Base-by-base conservation (phyloP, 2,329 filamentous ascomycete species). In the Sporothrix pallida region DNA sequence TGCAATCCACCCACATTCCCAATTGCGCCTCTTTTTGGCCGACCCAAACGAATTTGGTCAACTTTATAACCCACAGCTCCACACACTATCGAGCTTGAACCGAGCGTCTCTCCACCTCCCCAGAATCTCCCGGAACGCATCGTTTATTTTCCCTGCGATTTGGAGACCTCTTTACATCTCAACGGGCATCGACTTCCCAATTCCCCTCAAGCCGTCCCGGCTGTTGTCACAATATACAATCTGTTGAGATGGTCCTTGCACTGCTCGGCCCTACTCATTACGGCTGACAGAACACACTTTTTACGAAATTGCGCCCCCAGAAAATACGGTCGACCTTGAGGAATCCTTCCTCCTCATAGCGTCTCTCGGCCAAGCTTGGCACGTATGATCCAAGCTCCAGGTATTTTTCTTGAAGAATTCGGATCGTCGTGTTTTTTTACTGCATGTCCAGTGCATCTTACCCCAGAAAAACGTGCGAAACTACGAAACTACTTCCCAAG, bases 111-210 rank as follows among this genome's bases (percentile, higher is more conserved):
- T 44, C 17, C 56, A 26, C 2, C 44, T n/a, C 56, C 31, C 31
- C 31, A 37, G 31, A 37, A 6, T 37, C 31, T 37, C 4, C 31
- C 70, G 52, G 17, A 52, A n/a, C 56, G 15, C 56, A 10, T 63
- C 42, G 37, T 63, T 71, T 31, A 63, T 71, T 63, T 71, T 63
- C 17, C 37, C 70, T 23, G 68, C 20, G 37, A 50, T 50, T 63
- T 46, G 52, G n/a, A 37, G 7, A 20, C 9, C 48, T 44, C 15
- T 37, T 37, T 37, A 7, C 31, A 37, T 5, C 31, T 48, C 52
- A 10, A 17, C n/a, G 17, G 26, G 46, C n/a, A 12, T 31, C 50
- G 23, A 42, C 42, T 42, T 31, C 15, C n/a, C 31, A 37, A 8
- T 42, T 42, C n/a, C 10, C 42, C 37, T 54, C 68, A 46, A 58